phyloP scores from a whole-genome alignment of 768 basidiomycete genomes.

The Boletus patriciae region DNA sequence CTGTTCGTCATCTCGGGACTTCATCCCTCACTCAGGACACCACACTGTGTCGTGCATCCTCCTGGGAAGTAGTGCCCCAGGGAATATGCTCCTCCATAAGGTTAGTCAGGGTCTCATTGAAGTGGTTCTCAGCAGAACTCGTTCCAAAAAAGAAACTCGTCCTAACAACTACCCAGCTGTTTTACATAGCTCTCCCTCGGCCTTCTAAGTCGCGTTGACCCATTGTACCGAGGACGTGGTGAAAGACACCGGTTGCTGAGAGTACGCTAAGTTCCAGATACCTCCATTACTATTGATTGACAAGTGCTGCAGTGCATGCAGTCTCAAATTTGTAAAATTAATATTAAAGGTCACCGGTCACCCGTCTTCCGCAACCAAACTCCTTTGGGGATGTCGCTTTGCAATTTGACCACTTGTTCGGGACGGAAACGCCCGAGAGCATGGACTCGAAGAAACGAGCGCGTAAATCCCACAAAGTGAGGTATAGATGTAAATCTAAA shows the following conservation, averaged over 20 bases:
- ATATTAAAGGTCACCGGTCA: too few relatives aligned
- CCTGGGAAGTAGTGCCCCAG: not conserved
- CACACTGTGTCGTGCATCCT: not conserved
- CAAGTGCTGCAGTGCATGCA: not conserved
- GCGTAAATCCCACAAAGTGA: slow-evolving; percentile 13
- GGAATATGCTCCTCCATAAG: not conserved
- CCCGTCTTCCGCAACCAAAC: not conserved
- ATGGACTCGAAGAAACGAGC: slow-evolving; percentile 1
- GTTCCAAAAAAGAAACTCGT: not conserved
- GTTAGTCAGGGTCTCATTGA: not conserved
- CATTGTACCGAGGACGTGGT: not conserved
- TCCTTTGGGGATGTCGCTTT: not conserved
- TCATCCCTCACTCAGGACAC: not conserved
- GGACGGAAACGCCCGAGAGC: slow-evolving; percentile 11
- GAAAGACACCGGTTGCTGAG: not conserved
- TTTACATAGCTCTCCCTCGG: not conserved
- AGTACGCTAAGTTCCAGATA: not conserved
- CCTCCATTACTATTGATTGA: not conserved
- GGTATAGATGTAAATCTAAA: slow-evolving; percentile 29
- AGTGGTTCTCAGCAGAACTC: not conserved
- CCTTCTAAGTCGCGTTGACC: not conserved
- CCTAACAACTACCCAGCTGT: not conserved
- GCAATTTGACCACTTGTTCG: not conserved
- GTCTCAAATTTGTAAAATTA: not conserved
- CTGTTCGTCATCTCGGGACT: not conserved